Evolutionary conservation across 441 rosid genomes (phyloP).

Genomic region (Arabidopsis hybrid): DNA sequence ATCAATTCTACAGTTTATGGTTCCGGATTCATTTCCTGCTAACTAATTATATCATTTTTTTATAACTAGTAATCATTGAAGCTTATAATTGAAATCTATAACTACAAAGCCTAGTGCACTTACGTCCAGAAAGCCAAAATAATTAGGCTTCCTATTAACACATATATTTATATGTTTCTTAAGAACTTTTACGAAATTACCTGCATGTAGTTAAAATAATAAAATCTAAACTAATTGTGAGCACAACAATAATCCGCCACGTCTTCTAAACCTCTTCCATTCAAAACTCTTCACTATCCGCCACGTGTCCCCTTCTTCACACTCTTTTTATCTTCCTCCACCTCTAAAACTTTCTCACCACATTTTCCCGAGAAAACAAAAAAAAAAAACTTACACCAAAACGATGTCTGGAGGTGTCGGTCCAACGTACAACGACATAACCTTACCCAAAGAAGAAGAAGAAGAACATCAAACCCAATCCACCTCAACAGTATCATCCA

Average conservation of each 20-base stretch:
- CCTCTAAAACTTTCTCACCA: conserved; percentile 7
- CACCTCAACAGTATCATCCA: background rate
- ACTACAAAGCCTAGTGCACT: too few relatives aligned
- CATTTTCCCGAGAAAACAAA: background rate
- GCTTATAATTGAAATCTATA: too few relatives aligned
- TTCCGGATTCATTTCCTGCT: too few relatives aligned
- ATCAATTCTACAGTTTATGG: too few relatives aligned
- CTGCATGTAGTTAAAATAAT: too few relatives aligned
- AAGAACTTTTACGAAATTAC: too few relatives aligned
- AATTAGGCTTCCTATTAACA: too few relatives aligned
- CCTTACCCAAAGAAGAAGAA: conserved; percentile 50
- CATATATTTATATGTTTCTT: too few relatives aligned
- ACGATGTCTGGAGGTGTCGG: conserved; percentile 90
- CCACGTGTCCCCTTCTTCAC: conserved; percentile 41
- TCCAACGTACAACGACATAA: conserved; percentile 58
- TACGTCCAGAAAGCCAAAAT: too few relatives aligned
- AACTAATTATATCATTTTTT: too few relatives aligned
- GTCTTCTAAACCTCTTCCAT: conserved; percentile 34
- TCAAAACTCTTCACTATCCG: conserved; percentile 4
- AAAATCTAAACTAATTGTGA: background rate
- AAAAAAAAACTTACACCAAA: background rate
- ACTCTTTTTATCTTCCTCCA: conserved; percentile 22
- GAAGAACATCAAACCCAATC: conserved; percentile 24
- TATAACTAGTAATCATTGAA: too few relatives aligned
- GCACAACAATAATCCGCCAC: conserved; percentile 27